A percentile compares a stretch with the other conserved stretches of the same genome.
These are phyloP conservation scores for Byssochlamys sp. DNA, from an alignment of 2,329 filamentous ascomycete species.

Conservation along the genomic window DNA sequence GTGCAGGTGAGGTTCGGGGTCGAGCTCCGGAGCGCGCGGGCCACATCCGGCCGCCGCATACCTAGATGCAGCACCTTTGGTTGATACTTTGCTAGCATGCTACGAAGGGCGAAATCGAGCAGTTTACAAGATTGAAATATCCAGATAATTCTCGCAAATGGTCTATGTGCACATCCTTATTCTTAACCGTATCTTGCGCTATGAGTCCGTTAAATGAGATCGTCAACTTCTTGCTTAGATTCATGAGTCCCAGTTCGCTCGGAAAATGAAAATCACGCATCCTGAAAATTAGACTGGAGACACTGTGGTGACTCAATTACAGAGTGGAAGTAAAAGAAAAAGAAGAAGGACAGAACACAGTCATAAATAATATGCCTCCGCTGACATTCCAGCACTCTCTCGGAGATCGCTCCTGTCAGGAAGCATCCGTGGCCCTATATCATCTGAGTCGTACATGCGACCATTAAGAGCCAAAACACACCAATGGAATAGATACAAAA, in stretches of 20 bases:
- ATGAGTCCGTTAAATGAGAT: background rate
- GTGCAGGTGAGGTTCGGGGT: background rate
- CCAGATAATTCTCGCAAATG: background rate
- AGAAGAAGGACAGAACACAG: conserved; percentile 6
- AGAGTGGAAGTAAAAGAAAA: conserved; percentile 3
- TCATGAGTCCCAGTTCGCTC: background rate
- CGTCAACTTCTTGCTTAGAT: background rate
- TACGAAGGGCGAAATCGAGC: background rate
- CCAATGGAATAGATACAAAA: conserved; percentile 3
- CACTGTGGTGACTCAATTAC: background rate
- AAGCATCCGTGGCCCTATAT: background rate
- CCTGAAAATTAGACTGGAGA: background rate
- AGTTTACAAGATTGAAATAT: no score
- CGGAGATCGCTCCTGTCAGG: background rate
- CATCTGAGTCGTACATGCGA: background rate
- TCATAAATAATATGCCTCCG: conserved; percentile 3
- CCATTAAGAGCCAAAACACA: background rate
- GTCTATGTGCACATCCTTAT: background rate
- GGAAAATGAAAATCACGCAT: background rate
- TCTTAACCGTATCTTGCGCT: background rate
- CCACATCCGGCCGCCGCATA: background rate
- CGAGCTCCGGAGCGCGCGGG: background rate
- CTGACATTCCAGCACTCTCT: background rate
- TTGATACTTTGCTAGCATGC: background rate
- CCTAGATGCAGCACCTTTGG: background rate